These are phyloP conservation scores for Leishmania turanica DNA, from an alignment of 208 protist species.

Conservation along the genomic window DNA sequence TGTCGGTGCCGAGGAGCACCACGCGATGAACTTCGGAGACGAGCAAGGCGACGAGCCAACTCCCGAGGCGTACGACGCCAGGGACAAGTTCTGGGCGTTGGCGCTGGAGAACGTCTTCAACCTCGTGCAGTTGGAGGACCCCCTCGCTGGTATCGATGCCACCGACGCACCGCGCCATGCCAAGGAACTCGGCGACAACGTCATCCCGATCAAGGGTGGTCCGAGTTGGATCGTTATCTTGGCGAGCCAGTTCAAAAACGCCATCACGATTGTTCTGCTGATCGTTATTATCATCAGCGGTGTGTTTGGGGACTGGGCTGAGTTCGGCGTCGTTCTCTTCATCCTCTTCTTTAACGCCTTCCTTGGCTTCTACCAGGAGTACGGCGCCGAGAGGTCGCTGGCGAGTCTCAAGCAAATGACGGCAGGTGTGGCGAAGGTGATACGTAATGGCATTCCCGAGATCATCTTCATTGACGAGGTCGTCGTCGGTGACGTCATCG, in stretches of 20 bases:
- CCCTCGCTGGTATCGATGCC: conserved; percentile 43
- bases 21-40: conserved; percentile 58
- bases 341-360: conserved; percentile 88
- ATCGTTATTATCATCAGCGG: conserved; percentile 84
- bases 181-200: conserved; percentile 71
- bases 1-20: conserved; percentile 20
- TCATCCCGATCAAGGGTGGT: conserved; percentile 81
- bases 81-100: conserved; percentile 73
- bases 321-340: conserved; percentile 85
- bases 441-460: conserved; percentile 88
- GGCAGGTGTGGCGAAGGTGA: conserved; percentile 83
- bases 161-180: conserved; percentile 56
- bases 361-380: conserved; percentile 92
- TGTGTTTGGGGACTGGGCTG: conserved; percentile 86
- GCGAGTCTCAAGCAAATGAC: conserved; percentile 89
- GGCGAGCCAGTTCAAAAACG: conserved; percentile 77
- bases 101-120: conserved; percentile 67
- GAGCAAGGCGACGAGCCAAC: conserved; percentile 63
- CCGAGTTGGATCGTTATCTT: conserved; percentile 73
- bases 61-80: conserved; percentile 57
- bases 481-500: conserved; percentile 96
- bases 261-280: conserved; percentile 84
- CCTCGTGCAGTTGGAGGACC: conserved; percentile 76
- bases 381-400: conserved; percentile 83
- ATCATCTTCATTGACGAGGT: conserved; percentile 95